Evolutionary conservation across 768 basidiomycete genomes (phyloP), one percentile per base, ranked within the genome.

Genomic region (Russula dissimulans): DNA sequence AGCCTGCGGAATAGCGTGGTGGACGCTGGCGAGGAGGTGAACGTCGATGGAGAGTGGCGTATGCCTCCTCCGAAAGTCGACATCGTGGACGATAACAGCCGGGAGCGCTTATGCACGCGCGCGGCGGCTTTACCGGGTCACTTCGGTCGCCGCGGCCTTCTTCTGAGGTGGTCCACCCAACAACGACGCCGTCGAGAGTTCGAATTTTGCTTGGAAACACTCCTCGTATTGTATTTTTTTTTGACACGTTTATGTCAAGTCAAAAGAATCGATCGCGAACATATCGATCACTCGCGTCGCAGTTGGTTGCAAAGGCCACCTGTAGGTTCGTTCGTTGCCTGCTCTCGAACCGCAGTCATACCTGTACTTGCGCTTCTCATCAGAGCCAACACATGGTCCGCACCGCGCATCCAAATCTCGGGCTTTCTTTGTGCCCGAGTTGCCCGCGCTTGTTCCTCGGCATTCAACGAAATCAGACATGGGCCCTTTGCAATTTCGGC

Each of bases 1-100:
- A 97, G 81, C 42, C 91, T 78, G 10, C 95, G 83, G 68, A 97
- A 95, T 34, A 94, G 80, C 3, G 90, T 85, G 0, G 88, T 90
- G 56, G 81, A 80, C n/a, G 81, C 81, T 29, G 81, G 77, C 3
- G 80, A 76, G 29, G 65, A 60, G 0, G 77, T 71, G 67, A 77
- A 78, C 12, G 77, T 69, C n/a, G 79, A 77, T 48, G 77, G 76
- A 53, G 73, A 69, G 56, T 69, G 71, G 57, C 73, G 70, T 36
- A 56, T 56, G 42, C 69, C 66, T 15, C 69, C 66, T 15, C 67
- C 67, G 61, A 70, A 71, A 45, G 70, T 70, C 65, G 70, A 67
- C 72, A 72, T 72, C 47, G 62, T 65, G 51, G 39, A 31, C 31
- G 17, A 42, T 42, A 32, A 14, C 18, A 45, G 60, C 11, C 26